Conservation (phyloP, 129 eudicot genomes). For the Sambucus nigra region DNA sequence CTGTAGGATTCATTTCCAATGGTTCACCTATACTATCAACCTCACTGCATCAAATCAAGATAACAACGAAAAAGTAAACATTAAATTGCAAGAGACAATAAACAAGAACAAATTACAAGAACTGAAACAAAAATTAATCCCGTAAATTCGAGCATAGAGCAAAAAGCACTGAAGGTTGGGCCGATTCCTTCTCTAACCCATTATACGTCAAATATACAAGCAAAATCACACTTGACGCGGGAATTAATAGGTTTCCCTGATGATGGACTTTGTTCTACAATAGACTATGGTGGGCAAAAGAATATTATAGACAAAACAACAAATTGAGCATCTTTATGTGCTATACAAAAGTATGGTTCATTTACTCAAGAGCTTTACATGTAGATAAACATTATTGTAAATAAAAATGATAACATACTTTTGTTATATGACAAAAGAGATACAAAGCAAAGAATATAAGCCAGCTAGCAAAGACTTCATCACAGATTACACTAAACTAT, state of each 20-base stretch:
- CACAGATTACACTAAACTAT: no score
- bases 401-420: no score
- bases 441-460: no score
- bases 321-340: not conserved
- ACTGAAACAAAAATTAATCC: no score
- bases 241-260: not conserved
- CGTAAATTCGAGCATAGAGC: conserved; percentile 8
- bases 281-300: not conserved
- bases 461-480: no score
- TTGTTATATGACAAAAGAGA: no score
- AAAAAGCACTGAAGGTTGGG: not conserved
- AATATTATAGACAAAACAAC: not conserved
- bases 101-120: no score
- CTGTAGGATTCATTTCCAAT: conserved; percentile 28
- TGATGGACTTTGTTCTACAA: not conserved
- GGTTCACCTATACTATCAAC: conserved; percentile 30
- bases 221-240: not conserved
- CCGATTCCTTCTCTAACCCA: not conserved
- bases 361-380: not conserved
- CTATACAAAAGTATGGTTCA: not conserved
- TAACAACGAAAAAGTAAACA: conserved; percentile 4
- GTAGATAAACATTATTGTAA: no score
- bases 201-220: not conserved
- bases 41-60: conserved; percentile 37
- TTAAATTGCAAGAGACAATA: no score